Percentiles rank a stretch among this genome's conserved stretches.
Evolutionary conservation across 2,329 filamentous ascomycete species (phyloP).

Genomic region (Talaromyces pinophilus): DNA sequence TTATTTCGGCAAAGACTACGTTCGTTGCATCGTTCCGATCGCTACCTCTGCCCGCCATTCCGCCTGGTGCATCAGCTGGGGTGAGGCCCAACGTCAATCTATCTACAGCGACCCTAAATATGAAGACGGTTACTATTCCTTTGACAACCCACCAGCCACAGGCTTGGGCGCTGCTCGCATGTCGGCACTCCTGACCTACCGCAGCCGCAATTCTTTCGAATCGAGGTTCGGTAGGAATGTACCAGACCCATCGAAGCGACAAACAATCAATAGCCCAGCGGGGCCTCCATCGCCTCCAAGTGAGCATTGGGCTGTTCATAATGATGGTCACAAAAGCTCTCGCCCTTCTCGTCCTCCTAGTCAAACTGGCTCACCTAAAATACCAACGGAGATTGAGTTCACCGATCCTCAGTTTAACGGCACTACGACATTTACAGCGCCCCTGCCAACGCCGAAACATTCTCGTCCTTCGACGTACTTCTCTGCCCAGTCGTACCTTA

Average conservation of each 20-base stretch:
- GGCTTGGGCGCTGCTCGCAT: slow-evolving; percentile 93
- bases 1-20: slow-evolving; percentile 70
- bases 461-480: slow-evolving; percentile 76
- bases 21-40: slow-evolving; percentile 57
- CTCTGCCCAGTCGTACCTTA: slow-evolving; percentile 94
- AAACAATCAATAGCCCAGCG: slow-evolving; percentile 73
- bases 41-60: slow-evolving; percentile 59
- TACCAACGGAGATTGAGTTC: slow-evolving; percentile 40
- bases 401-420: slow-evolving; percentile 72
- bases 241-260: slow-evolving; percentile 78
- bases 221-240: slow-evolving; percentile 90
- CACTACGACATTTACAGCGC: slow-evolving; percentile 55
- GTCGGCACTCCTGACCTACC: slow-evolving; percentile 93
- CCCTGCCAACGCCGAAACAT: slow-evolving; percentile 33
- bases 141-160: slow-evolving; percentile 79
- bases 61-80: slow-evolving; percentile 62
- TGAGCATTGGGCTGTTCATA: slow-evolving; percentile 78
- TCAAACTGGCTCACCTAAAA: slow-evolving; percentile 33
- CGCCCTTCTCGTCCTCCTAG: slow-evolving; percentile 53
- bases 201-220: slow-evolving; percentile 96
- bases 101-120: slow-evolving; percentile 99
- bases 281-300: slow-evolving; percentile 63
- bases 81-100: slow-evolving; percentile 59
- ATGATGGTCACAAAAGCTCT: slow-evolving; percentile 72
- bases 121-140: slow-evolving; percentile 91